These are phyloP conservation scores for Auriscalpium microsporum DNA, from an alignment of 768 basidiomycete genomes.

Conservation along the genomic window DNA sequence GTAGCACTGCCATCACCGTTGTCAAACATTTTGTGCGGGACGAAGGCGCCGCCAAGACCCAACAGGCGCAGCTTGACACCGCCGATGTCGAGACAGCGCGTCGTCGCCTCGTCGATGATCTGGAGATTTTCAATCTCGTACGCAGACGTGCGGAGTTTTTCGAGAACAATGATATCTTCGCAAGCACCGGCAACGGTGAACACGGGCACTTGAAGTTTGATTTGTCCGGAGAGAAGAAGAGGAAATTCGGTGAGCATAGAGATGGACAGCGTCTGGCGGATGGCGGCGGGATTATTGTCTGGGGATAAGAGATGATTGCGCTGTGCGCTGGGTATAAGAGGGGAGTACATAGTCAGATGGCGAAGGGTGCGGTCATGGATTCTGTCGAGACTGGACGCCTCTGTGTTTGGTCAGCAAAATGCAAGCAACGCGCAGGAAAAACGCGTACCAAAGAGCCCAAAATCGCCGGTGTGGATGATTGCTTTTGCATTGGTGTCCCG, in stretches of 20 bases:
- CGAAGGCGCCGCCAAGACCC: slow-evolving; percentile 93
- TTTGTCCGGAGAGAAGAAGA: slow-evolving; percentile 77
- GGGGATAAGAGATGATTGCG: slow-evolving; percentile 68
- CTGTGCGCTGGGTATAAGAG: slow-evolving; percentile 78
- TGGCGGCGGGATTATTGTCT: slow-evolving; percentile 57
- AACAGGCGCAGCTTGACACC: slow-evolving; percentile 90
- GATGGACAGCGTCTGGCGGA: slow-evolving; percentile 69
- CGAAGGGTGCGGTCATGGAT: slow-evolving; percentile 95
- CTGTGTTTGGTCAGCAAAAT: slow-evolving; percentile 28
- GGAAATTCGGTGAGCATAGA: slow-evolving; percentile 91
- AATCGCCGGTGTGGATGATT: slow-evolving; percentile 96
- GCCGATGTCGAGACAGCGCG: slow-evolving; percentile 82
- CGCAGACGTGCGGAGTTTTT: slow-evolving; percentile 80
- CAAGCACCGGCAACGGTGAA: slow-evolving; percentile 97
- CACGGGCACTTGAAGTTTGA: slow-evolving; percentile 88
- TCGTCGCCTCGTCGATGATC: slow-evolving; percentile 93
- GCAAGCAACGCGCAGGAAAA: too few species aligned
- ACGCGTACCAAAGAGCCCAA: slow-evolving; percentile 85
- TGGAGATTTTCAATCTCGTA: slow-evolving; percentile 86
- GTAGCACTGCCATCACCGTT: slow-evolving; percentile 91
- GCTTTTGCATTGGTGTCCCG: slow-evolving; percentile 83
- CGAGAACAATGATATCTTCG: slow-evolving; percentile 88
- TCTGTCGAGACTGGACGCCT: slow-evolving; percentile 70
- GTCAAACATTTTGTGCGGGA: slow-evolving; percentile 91
- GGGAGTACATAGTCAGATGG: slow-evolving; percentile 94